Evolutionary conservation across 768 basidiomycete genomes (phyloP).

Genomic region (Rhizopogon roseolus): DNA sequence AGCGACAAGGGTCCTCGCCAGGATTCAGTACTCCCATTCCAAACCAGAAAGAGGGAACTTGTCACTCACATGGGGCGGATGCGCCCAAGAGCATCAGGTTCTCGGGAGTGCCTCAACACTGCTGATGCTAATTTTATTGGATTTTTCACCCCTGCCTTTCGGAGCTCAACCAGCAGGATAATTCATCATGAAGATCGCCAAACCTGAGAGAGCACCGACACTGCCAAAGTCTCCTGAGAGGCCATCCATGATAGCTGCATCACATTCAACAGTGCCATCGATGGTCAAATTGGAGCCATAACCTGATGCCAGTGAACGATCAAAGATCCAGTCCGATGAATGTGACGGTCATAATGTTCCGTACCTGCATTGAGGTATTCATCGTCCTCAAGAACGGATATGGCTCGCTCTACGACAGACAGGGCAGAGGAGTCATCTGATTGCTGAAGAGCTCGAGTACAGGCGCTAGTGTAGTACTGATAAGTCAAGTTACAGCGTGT

Average conservation of each 20-base stretch:
- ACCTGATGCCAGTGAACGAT: conserved; percentile 33
- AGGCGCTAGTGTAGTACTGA: conserved; percentile 39
- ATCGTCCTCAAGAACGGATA: conserved; percentile 62
- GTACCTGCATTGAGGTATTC: conserved; percentile 66
- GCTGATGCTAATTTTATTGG: conserved; percentile 59
- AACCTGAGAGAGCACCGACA: conserved; percentile 70
- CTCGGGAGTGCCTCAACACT: conserved; percentile 50
- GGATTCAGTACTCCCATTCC: background rate
- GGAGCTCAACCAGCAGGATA: background rate
- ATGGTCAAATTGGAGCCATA: conserved; percentile 76
- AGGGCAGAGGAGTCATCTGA: conserved; percentile 26
- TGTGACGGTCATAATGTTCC: background rate
- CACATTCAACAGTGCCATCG: conserved; percentile 76
- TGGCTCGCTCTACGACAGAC: conserved; percentile 48
- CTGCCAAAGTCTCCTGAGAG: conserved; percentile 54
- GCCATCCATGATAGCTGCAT: conserved; percentile 69
- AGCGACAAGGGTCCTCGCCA: conserved; percentile 52
- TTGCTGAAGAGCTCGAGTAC: conserved; percentile 34
- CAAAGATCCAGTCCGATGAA: background rate
- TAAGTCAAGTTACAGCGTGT: background rate
- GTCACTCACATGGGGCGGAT: conserved; percentile 61
- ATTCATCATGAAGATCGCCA: background rate
- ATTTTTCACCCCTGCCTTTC: conserved; percentile 54
- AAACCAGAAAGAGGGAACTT: background rate
- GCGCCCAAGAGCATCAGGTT: conserved; percentile 51